Evolutionary conservation across 176 grass and related monocot species (phyloP).

Genomic region (Carex scoparia): DNA sequence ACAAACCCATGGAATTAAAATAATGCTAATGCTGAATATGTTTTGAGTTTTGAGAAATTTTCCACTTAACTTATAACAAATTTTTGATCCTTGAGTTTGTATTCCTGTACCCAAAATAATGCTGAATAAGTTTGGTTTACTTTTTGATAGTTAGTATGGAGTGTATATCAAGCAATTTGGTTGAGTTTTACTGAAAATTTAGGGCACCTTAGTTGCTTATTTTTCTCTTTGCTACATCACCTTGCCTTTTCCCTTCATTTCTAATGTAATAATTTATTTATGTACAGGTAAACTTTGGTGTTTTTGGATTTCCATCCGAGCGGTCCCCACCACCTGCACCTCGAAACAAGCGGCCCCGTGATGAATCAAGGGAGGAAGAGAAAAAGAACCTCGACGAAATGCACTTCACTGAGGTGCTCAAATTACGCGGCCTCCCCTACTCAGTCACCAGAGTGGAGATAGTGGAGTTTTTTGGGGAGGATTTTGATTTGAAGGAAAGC

Average conservation of each 20-base stretch:
- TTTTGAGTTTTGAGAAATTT: not conserved
- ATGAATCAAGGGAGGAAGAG: slow-evolving; percentile 39
- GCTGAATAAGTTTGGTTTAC: not conserved
- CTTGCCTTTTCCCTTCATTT: not conserved
- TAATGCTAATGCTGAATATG: not conserved
- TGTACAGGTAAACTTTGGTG: slow-evolving; percentile 53
- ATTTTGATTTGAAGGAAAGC: slow-evolving; percentile 62
- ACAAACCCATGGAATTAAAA: not conserved
- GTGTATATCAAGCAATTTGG: not conserved
- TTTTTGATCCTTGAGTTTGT: not conserved
- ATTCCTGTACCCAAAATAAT: not conserved
- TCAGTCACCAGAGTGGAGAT: slow-evolving; percentile 57
- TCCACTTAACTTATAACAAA: not conserved
- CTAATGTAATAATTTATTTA: not conserved
- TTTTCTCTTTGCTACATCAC: not conserved
- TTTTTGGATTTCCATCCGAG: slow-evolving; percentile 29
- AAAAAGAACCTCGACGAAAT: slow-evolving; percentile 34
- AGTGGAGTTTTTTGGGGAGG: slow-evolving; percentile 64
- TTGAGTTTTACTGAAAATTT: not conserved
- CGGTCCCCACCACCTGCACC: slow-evolving; percentile 44
- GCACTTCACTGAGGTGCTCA: slow-evolving; percentile 90
- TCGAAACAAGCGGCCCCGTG: slow-evolving; percentile 41
- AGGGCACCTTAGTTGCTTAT: not conserved
- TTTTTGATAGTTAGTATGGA: not conserved
- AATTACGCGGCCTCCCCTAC: slow-evolving; percentile 83